phyloP scores from a whole-genome alignment of 2,329 filamentous ascomycete genomes.

The Mycosphaerella arachidis region DNA sequence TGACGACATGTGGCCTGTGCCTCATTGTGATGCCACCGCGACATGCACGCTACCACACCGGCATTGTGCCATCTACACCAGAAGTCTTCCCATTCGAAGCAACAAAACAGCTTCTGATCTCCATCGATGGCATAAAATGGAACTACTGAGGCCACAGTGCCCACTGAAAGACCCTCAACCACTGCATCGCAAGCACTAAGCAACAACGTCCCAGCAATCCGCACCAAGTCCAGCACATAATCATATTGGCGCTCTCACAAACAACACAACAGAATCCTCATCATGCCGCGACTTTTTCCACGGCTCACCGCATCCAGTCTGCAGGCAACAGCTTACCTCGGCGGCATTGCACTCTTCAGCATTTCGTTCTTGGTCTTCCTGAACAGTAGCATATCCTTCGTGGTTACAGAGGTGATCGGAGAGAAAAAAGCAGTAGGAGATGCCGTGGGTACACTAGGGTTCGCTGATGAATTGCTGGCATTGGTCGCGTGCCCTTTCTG shows the following conservation, averaged over 20 bases:
- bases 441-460: slow-evolving; percentile 78
- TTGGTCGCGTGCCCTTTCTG: slow-evolving; percentile 75
- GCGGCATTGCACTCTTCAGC: slow-evolving; percentile 78
- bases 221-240: neutral
- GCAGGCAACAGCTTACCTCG: slow-evolving; percentile 66
- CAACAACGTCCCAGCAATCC: neutral
- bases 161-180: neutral
- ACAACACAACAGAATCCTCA: neutral
- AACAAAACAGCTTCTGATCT: neutral
- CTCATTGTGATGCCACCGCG: neutral
- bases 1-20: neutral
- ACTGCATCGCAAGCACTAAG: neutral
- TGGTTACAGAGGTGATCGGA: slow-evolving; percentile 77
- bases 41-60: neutral
- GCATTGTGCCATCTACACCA: neutral
- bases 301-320: slow-evolving; percentile 51
- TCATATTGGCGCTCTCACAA: neutral
- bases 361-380: slow-evolving; percentile 88
- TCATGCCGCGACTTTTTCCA: slow-evolving; percentile 31
- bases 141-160: slow-evolving; percentile 2
- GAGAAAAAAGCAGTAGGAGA: slow-evolving; percentile 69
- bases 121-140: slow-evolving; percentile 1
- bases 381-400: slow-evolving; percentile 78
- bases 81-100: neutral
- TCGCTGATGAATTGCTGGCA: slow-evolving; percentile 77